These are phyloP conservation scores for Phytopythium kandeliae DNA, from an alignment of 352 stramenopile genomes.

Conservation along the genomic window DNA sequence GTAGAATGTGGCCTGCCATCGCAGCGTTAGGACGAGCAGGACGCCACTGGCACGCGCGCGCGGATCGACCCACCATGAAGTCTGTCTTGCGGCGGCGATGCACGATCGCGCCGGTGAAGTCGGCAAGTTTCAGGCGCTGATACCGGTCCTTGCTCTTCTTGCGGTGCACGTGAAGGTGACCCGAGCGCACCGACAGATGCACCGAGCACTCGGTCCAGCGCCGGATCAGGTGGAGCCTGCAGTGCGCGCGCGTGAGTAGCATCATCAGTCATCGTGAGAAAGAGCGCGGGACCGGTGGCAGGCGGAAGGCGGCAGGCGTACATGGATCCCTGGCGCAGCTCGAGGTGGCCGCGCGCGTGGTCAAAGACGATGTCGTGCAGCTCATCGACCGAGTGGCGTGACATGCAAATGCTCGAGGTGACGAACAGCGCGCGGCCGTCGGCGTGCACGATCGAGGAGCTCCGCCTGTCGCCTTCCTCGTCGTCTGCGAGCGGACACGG, in stretches of 20 bases:
- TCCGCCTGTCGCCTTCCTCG: neutral
- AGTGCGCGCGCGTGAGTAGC: neutral
- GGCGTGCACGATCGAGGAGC: constrained; percentile 1
- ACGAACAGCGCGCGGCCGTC: constrained; percentile 5
- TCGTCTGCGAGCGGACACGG: neutral
- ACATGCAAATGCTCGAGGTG: constrained; percentile 21
- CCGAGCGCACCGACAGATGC: constrained; percentile 16
- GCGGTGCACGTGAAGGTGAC: constrained; percentile 21
- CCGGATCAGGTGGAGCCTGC: constrained; percentile 17
- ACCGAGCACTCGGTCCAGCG: constrained; percentile 21
- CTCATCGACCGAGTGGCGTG: constrained; percentile 12
- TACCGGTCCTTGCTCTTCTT: constrained; percentile 17
- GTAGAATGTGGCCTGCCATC: constrained; percentile 23
- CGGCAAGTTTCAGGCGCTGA: constrained; percentile 12
- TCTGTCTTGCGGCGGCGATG: constrained; percentile 13
- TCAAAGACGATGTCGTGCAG: constrained; percentile 12
- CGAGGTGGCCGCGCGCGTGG: constrained; percentile 16
- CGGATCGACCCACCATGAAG: constrained; percentile 16
- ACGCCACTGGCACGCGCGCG: too few relatives aligned
- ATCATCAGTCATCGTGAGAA: too few relatives aligned
- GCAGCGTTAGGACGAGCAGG: too few relatives aligned
- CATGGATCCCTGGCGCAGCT: constrained; percentile 15
- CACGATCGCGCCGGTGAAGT: constrained; percentile 20
- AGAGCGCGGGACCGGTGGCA: too few relatives aligned
- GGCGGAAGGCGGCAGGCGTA: too few relatives aligned